phyloP scores from a whole-genome alignment of 805 yeast species.

The Hanseniaspora thailandica region DNA sequence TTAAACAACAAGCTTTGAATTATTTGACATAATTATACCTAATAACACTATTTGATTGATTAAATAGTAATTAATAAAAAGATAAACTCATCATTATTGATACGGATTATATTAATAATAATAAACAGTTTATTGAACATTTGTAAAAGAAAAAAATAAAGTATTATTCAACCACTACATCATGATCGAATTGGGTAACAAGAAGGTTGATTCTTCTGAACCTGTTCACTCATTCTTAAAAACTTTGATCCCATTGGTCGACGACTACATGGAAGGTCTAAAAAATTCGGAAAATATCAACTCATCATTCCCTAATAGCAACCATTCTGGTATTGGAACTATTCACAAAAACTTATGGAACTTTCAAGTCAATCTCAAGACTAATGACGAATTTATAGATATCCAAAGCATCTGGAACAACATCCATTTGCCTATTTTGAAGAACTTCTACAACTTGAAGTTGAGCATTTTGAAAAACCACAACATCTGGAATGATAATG shows the following conservation, averaged over 20 bases:
- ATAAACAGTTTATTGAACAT: too few relatives aligned
- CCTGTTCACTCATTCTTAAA: slow-evolving; percentile 25
- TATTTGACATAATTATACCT: too few relatives aligned
- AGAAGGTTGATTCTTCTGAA: slow-evolving; percentile 23
- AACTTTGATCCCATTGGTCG: background rate
- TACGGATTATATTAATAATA: background rate
- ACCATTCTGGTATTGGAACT: slow-evolving; percentile 8
- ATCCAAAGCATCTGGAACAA: slow-evolving; percentile 40
- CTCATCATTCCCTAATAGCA: background rate
- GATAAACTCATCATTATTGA: background rate
- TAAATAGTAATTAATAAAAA: background rate
- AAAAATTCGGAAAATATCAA: background rate
- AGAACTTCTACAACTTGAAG: slow-evolving; percentile 18
- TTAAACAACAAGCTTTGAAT: too few relatives aligned
- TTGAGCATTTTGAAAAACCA: slow-evolving; percentile 22
- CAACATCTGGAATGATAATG: slow-evolving; percentile 17
- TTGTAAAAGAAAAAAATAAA: slow-evolving; percentile 16
- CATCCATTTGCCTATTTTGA: slow-evolving; percentile 53
- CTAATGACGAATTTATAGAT: slow-evolving; percentile 34
- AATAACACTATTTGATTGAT: too few relatives aligned
- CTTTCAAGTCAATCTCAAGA: slow-evolving; percentile 3
- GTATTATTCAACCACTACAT: slow-evolving; percentile 23
- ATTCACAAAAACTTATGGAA: slow-evolving; percentile 11
- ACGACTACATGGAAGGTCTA: slow-evolving; percentile 8
- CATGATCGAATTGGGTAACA: slow-evolving; percentile 24